Evolutionary conservation across 2,329 filamentous ascomycete genomes (phyloP).

Genomic region (Sphaerulina musiva): DNA sequence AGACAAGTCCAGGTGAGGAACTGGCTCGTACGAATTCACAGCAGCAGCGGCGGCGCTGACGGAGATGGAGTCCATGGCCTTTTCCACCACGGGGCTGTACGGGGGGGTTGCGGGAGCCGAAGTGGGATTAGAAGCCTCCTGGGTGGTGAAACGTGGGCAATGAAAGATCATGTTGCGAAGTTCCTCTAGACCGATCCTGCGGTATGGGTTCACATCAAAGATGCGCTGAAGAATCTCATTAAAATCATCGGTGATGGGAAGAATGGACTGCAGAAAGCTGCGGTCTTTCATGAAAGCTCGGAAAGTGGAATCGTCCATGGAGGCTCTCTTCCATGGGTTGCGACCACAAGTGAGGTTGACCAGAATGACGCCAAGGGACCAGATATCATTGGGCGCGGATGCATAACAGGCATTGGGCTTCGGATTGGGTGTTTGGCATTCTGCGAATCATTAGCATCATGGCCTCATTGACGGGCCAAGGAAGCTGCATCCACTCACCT

Average conservation of each 20-base stretch:
- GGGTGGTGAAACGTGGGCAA: constrained; percentile 72
- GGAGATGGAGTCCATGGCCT: constrained; percentile 24
- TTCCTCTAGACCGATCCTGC: constrained; percentile 74
- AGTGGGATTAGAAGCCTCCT: constrained; percentile 37
- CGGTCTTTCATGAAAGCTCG: constrained; percentile 78
- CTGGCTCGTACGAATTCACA: no score
- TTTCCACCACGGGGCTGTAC: constrained; percentile 37
- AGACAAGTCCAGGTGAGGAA: constrained; percentile 28
- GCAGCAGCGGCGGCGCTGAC: constrained; percentile 12
- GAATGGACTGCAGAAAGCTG: constrained; percentile 84
- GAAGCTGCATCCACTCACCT: constrained; percentile 56
- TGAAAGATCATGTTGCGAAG: constrained; percentile 68
- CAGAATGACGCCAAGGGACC: constrained; percentile 95
- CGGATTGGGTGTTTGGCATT: constrained; percentile 76
- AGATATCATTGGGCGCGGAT: constrained; percentile 92
- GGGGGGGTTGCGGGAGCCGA: constrained; percentile 39
- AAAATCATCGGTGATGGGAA: constrained; percentile 83
- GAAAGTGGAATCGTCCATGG: constrained; percentile 89
- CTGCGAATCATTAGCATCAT: constrained; percentile 44
- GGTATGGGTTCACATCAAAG: constrained; percentile 77
- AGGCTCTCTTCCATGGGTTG: constrained; percentile 98
- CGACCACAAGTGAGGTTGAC: constrained; percentile 96
- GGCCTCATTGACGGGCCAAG: constrained; percentile 12
- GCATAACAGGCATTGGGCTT: constrained; percentile 71
- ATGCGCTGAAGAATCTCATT: constrained; percentile 80